Evolutionary conservation across 164 flowering plant genomes (phyloP).

Genomic region (Stephania japonica): DNA sequence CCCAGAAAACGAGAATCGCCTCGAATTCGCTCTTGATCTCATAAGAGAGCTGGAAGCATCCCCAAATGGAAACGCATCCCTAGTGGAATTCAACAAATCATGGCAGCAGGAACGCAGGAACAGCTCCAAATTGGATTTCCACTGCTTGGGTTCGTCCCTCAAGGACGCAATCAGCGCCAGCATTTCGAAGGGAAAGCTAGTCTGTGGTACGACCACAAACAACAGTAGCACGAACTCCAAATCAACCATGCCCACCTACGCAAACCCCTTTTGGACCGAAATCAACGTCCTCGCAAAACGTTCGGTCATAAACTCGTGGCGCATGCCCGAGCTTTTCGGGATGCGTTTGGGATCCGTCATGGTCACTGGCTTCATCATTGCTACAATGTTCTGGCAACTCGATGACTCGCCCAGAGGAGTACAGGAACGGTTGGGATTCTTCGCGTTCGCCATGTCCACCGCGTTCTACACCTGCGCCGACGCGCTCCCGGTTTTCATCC

Average conservation of each 20-base stretch:
- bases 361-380: conserved; percentile 76
- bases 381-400: conserved; percentile 78
- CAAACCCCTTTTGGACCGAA: conserved; percentile 78
- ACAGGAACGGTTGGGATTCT: conserved; percentile 81
- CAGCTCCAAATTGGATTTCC: background rate
- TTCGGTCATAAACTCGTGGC: conserved; percentile 48
- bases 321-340: conserved; percentile 77
- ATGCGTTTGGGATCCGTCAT: conserved; percentile 64
- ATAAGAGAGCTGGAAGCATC: conserved; percentile 70
- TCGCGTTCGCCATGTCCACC: conserved; percentile 98
- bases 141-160: conserved; percentile 25
- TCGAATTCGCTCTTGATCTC: conserved; percentile 80
- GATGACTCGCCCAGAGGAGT: conserved; percentile 78
- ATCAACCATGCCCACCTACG: conserved; percentile 43
- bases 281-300: conserved; percentile 49
- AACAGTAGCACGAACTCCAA: conserved; percentile 12
- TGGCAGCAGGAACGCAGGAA: conserved; percentile 36
- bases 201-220: conserved; percentile 56
- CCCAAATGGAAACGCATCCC: conserved; percentile 42
- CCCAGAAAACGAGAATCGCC: conserved; percentile 67
- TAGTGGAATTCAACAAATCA: conserved; percentile 65
- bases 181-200: conserved; percentile 71
- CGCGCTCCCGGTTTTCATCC: conserved; percentile 83
- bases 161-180: conserved; percentile 78
- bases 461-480: conserved; percentile 95